Conservation (phyloP, 1,284 basidiomycete species). For the Lignosus rhinocerotis region DNA sequence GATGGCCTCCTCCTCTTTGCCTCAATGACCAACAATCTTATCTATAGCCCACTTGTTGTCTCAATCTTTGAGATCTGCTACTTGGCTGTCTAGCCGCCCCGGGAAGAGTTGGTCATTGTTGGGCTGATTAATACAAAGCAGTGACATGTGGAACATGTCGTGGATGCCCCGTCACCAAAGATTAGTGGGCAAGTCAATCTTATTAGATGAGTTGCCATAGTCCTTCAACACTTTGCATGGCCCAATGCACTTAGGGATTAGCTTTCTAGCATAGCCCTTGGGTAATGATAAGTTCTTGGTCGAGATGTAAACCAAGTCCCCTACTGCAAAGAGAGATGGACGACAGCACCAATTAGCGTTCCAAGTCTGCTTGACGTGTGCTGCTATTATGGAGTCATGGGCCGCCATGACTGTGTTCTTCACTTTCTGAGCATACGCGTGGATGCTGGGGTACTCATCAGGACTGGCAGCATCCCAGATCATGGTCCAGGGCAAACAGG, state of each 20-base stretch:
- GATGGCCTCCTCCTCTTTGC: conserved; percentile 18
- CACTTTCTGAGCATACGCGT: not conserved
- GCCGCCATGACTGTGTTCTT: not conserved
- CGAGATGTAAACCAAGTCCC: not conserved
- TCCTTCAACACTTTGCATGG: not conserved
- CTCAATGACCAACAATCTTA: conserved; percentile 29
- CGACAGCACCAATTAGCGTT: not conserved
- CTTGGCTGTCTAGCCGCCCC: not conserved
- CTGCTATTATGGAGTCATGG: not conserved
- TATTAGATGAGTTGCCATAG: not conserved
- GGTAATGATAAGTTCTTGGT: not conserved
- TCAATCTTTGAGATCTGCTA: not conserved
- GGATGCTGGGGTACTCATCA: not conserved
- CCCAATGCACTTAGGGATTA: not conserved
- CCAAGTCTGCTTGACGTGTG: not conserved
- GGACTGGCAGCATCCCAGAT: not conserved
- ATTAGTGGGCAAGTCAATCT: not conserved
- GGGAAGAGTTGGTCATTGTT: not conserved
- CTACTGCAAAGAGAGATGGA: not conserved
- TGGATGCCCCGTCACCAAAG: not conserved
- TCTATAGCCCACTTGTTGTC: conserved; percentile 34
- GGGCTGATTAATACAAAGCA: not conserved
- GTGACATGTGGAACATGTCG: not conserved
- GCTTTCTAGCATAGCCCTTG: not conserved
- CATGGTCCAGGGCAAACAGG: not conserved